Percentiles rank a stretch among this genome's conserved stretches.
These are phyloP conservation scores for Pseudogymnoascus sp. DNA, from an alignment of 2,329 filamentous ascomycete species.

Conservation along the genomic window DNA sequence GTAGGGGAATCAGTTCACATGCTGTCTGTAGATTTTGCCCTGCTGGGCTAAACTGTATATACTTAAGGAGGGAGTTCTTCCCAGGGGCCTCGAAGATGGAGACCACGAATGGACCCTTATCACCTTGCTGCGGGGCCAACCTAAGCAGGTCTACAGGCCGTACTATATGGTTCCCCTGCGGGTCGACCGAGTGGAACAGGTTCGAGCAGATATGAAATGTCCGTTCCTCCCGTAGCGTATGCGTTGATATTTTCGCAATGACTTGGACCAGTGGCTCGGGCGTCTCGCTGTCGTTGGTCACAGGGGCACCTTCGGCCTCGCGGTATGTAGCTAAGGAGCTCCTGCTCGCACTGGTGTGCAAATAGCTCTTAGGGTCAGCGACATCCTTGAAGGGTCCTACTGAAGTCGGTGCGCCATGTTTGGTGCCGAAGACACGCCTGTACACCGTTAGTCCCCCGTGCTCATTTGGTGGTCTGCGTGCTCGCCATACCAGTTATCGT, in stretches of 20 bases:
- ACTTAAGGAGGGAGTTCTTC: slow-evolving; percentile 58
- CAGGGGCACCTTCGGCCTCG: background rate
- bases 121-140: slow-evolving; percentile 58
- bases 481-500: slow-evolving; percentile 69
- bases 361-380: slow-evolving; percentile 9
- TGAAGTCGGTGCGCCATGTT: slow-evolving; percentile 27
- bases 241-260: slow-evolving; percentile 73
- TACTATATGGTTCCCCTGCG: slow-evolving; percentile 66
- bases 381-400: slow-evolving; percentile 29
- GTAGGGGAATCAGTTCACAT: slow-evolving; percentile 44
- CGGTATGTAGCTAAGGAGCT: background rate
- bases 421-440: slow-evolving; percentile 61
- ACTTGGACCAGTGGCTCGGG: slow-evolving; percentile 38
- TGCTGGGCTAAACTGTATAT: slow-evolving; percentile 71
- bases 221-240: slow-evolving; percentile 75
- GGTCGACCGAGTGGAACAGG: slow-evolving; percentile 63
- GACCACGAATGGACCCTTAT: slow-evolving; percentile 64
- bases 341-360: background rate
- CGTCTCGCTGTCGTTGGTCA: slow-evolving; percentile 14
- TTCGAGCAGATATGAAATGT: slow-evolving; percentile 76
- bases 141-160: slow-evolving; percentile 73
- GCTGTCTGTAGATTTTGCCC: background rate
- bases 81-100: slow-evolving; percentile 77
- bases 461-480: background rate
- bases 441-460: background rate